Percentiles rank a stretch among this genome's conserved stretches.
Evolutionary conservation across 257 asterid species (phyloP).

Genomic region (Dorcoceras hygrometricum): DNA sequence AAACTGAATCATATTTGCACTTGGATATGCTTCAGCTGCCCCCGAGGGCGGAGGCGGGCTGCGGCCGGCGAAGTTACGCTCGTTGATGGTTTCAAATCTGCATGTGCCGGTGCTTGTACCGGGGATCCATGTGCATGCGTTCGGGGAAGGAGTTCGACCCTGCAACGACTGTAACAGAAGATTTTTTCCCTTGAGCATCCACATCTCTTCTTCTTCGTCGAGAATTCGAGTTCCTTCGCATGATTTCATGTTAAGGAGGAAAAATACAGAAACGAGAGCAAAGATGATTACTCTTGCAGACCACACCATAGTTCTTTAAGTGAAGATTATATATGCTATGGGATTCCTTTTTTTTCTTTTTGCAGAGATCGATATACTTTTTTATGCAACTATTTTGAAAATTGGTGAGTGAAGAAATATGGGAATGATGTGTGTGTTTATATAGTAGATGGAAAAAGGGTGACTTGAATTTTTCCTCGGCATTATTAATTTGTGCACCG

Average conservation of each 20-base stretch:
- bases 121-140: slow-evolving; percentile 38
- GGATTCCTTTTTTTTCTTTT: background rate
- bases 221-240: slow-evolving; percentile 40
- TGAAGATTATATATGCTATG: background rate
- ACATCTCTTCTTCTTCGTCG: slow-evolving; percentile 34
- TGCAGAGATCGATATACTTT: too few species aligned
- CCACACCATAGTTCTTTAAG: slow-evolving; percentile 16
- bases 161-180: slow-evolving; percentile 38
- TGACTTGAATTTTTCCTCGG: slow-evolving; percentile 12
- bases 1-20: slow-evolving; percentile 27
- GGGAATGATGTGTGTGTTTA: slow-evolving; percentile 7
- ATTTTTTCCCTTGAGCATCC: slow-evolving; percentile 31
- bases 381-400: background rate
- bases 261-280: slow-evolving; percentile 17
- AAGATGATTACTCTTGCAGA: slow-evolving; percentile 7
- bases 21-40: slow-evolving; percentile 25
- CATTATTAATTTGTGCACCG: slow-evolving; percentile 5
- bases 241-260: slow-evolving; percentile 24
- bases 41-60: slow-evolving; percentile 24
- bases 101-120: slow-evolving; percentile 35
- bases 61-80: slow-evolving; percentile 40
- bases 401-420: background rate
- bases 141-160: slow-evolving; percentile 37
- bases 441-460: slow-evolving; percentile 17
- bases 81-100: slow-evolving; percentile 28